Percentiles rank a stretch among this genome's conserved stretches.
These are phyloP conservation scores for Cryptococcus amylolentus DNA, from an alignment of 1,284 basidiomycete genomes.

Conservation along the genomic window DNA sequence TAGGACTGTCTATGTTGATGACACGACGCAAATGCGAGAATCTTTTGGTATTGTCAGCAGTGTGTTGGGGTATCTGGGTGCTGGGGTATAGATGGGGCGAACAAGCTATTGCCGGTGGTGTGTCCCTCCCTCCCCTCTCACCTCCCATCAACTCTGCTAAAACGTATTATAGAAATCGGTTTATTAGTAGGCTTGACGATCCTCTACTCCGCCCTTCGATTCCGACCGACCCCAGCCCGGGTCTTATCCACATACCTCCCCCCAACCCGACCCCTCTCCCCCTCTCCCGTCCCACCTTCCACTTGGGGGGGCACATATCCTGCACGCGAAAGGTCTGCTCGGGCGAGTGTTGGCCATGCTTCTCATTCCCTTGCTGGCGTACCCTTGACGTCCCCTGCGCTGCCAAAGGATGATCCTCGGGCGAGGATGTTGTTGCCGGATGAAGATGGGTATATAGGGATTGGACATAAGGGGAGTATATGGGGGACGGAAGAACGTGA, in stretches of 20 bases:
- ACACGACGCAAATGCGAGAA: conserved; percentile 41
- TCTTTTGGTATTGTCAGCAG: conserved; percentile 31
- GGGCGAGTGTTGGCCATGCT: neutral
- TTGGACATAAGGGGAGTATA: conserved; percentile 38
- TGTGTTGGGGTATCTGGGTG: conserved; percentile 29
- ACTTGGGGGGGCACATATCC: neutral
- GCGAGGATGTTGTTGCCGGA: conserved; percentile 3
- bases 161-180: conserved; percentile 26
- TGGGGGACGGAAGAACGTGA: conserved; percentile 50
- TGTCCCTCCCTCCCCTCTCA: conserved; percentile 1
- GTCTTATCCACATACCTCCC: conserved; percentile 8
- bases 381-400: neutral
- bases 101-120: conserved; percentile 43
- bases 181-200: conserved; percentile 27
- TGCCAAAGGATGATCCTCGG: conserved; percentile 14
- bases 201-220: conserved; percentile 22
- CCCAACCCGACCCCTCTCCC: conserved; percentile 7
- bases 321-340: conserved; percentile 13
- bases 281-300: conserved; percentile 2
- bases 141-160: conserved; percentile 3
- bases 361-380: neutral
- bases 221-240: conserved; percentile 10
- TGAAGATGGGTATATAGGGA: conserved; percentile 19
- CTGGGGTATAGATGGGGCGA: conserved; percentile 39
- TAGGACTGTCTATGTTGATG: conserved; percentile 15